phyloP scores from a whole-genome alignment of 2,329 filamentous ascomycete genomes.

The Nemania sp. region DNA sequence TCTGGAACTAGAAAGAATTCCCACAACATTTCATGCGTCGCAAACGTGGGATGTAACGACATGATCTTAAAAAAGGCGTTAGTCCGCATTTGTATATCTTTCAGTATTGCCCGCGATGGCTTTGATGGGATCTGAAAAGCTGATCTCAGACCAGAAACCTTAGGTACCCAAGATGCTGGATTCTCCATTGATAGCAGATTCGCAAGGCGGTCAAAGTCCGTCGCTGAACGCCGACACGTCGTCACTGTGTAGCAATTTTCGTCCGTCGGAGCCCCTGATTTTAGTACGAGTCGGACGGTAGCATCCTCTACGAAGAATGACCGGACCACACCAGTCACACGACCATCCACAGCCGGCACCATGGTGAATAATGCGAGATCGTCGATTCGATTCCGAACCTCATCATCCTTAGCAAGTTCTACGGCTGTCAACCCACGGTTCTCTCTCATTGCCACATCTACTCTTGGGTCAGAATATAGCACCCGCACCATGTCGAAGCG shows the following conservation, averaged over 20 bases:
- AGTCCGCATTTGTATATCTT: slow-evolving; percentile 86
- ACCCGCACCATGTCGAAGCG: slow-evolving; percentile 91
- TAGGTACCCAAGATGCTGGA: slow-evolving; percentile 93
- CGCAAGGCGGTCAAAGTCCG: slow-evolving; percentile 91
- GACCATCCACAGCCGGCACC: slow-evolving; percentile 76
- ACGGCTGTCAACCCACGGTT: slow-evolving; percentile 90
- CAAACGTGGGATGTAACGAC: slow-evolving; percentile 89
- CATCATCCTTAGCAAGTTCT: slow-evolving; percentile 96
- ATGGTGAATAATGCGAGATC: slow-evolving; percentile 88
- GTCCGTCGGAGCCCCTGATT: slow-evolving; percentile 88
- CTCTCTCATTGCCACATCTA: slow-evolving; percentile 87
- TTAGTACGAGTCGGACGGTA: slow-evolving; percentile 90
- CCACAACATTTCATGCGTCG: slow-evolving; percentile 97
- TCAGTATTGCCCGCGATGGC: slow-evolving; percentile 86
- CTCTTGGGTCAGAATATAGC: slow-evolving; percentile 86
- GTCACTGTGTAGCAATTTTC: slow-evolving; percentile 91
- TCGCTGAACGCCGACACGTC: slow-evolving; percentile 86
- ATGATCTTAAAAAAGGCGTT: slow-evolving; percentile 91
- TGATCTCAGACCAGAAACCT: slow-evolving; percentile 79
- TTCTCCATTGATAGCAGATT: slow-evolving; percentile 88
- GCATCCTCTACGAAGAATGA: slow-evolving; percentile 98
- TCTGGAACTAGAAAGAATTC: slow-evolving; percentile 98
- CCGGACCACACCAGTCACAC: slow-evolving; percentile 91
- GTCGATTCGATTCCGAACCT: slow-evolving; percentile 95
- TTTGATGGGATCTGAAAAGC: slow-evolving; percentile 95